Evolutionary conservation across 106 monocot species (phyloP), one percentile per base, ranked within the genome.

Genomic region (Apostasia ramifera): DNA sequence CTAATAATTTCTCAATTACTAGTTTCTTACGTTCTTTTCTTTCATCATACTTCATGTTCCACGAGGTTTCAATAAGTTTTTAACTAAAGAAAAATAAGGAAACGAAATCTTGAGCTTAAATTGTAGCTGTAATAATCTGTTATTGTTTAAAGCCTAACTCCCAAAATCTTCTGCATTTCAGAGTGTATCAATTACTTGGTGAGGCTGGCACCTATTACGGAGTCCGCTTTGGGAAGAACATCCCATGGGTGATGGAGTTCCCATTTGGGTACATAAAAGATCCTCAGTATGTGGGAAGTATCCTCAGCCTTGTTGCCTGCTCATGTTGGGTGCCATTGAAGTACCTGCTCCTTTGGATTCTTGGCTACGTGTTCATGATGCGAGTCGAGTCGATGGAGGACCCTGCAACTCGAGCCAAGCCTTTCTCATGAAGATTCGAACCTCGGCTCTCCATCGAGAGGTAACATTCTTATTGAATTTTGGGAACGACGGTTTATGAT

Each of bases 261-360:
- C 97, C 97, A 1, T 98, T 98, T 53, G 97, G 97, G 1, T 90
- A 98, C 65, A 85, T 98, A 26, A 92, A 84, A 55, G 97, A 98
- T 63, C 97, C 97, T 3, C 97, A 98, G 59, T 98, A 92, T 67
- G 81, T 84, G 3, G 97, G 92, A 11, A 92, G 92, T 70, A 85
- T 92, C 10, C 38, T 98, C 55, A 92, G 90, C 66, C 87, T 98
- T 11, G 41, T 98, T 8, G 84, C 83, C 45, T 79, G 82, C 26
- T 68, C 87, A 37, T 87, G 81, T 41, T 90, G 89, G 89, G 74
- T 77, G 45, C 97, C 92, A 3, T 70, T 79, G 61, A 70, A 65
- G 40, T 98, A 83, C 64, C 81, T 92, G 14, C 45, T 98, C 7
- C 66, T 92, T 0, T 98, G 97, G 97, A 65, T 85, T 2, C 55